These are phyloP conservation scores for Coemansia sp. DNA, from an alignment of 192 early-diverging fungal genomes.

Conservation along the genomic window DNA sequence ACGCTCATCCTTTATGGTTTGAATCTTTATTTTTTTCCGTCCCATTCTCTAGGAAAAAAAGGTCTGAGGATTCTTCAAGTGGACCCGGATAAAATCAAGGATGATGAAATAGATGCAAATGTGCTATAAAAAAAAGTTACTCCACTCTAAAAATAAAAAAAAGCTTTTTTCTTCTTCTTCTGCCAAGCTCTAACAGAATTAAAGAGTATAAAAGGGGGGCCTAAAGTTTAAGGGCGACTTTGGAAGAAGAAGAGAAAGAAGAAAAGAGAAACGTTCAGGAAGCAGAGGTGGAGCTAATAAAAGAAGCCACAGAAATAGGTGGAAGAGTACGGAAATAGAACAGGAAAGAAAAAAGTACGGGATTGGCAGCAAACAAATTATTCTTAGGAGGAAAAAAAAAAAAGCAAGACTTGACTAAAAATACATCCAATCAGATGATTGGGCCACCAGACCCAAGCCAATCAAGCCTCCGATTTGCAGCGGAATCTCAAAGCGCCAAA, in stretches of 20 bases:
- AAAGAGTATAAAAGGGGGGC: slow-evolving; percentile 14
- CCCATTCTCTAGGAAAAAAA: slow-evolving; percentile 63
- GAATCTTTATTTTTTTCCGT: slow-evolving; percentile 92
- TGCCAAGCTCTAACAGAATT: background rate
- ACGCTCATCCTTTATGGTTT: slow-evolving; percentile 83
- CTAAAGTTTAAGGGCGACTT: background rate
- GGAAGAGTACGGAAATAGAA: slow-evolving; percentile 6
- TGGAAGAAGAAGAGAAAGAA: slow-evolving; percentile 3
- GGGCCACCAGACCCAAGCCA: slow-evolving; percentile 1
- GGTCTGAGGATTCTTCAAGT: background rate
- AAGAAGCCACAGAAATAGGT: slow-evolving; percentile 11
- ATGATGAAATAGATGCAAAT: background rate
- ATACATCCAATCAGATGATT: slow-evolving; percentile 3
- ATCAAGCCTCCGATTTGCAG: background rate
- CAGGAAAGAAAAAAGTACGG: no score
- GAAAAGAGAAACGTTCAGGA: slow-evolving; percentile 7
- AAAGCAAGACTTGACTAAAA: slow-evolving; percentile 1
- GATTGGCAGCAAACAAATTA: no score
- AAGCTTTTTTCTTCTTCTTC: slow-evolving; percentile 2
- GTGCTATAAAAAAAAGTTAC: background rate
- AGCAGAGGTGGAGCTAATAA: background rate
- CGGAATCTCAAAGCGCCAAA: no score
- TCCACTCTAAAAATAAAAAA: background rate
- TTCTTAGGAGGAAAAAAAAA: slow-evolving; percentile 12
- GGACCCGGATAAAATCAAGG: background rate